Evolutionary conservation across 2,329 filamentous ascomycete genomes (phyloP), one percentile per base, ranked within the genome.

Genomic region (Stemphylium beticola): DNA sequence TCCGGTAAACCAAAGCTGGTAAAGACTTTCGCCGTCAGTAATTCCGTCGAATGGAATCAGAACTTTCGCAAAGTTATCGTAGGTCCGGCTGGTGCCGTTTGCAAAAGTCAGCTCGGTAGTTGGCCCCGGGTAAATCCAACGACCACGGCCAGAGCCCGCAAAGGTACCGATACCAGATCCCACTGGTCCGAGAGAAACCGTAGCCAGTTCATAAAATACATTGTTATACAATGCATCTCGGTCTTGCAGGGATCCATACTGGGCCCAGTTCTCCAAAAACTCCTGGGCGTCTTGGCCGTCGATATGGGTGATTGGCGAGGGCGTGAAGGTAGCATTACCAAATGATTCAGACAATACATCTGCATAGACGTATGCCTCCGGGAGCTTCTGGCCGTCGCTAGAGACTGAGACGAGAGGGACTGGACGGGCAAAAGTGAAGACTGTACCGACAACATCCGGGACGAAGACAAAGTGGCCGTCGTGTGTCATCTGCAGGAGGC

Each of bases 401-500:
- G 85, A 88, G 7, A 88, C 79, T 0, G 86, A 88, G 0, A 88
- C 83, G 0, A 89, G 64, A 45, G 78, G 75, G 63, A 82, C 68
- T 22, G 76, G 74, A 8, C 82, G 77, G 6, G 77, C 78, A 34
- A 66, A 87, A 57, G 68, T 78, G 72, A 87, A 85, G 0, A 83
- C 67, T 0, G 66, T 78, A 37, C 78, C 79, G 12, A 86, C 77
- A 4, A 81, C 75, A 58, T 85, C 82, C 2, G 83, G 82, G 12
- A 80, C 73, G 64, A 81, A 86, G 2, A 77, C 74, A 45, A 88
- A 86, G 65, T 91, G 88, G 1, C 86, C 85, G 66, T 91, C 87
- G 61, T 89, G 85, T 3, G 84, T 82, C 1, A 77, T 77, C 20
- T 79, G 78, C 32, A 86, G 77, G 7, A 84, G 72, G 2, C 47